A percentile compares a stretch with the other conserved stretches of the same genome.
Evolutionary conservation across 352 stramenopile species (phyloP).

Genomic region (Phytophthora citricola): DNA sequence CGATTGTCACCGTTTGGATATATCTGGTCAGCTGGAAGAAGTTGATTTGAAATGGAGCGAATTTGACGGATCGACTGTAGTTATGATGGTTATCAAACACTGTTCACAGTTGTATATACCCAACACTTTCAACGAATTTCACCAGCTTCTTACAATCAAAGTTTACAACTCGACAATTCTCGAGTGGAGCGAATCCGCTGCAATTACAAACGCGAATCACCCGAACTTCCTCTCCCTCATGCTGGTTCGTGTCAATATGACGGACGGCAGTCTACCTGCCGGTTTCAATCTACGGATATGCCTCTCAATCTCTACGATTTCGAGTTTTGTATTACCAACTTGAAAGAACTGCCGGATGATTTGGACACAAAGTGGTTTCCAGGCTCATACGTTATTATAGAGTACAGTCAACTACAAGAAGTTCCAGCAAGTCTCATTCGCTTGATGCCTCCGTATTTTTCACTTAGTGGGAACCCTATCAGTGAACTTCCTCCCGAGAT

Average conservation of each 20-base stretch:
- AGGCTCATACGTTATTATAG: conserved; percentile 21
- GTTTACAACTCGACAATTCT: conserved; percentile 41
- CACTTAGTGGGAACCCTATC: conserved; percentile 17
- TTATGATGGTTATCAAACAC: conserved; percentile 44
- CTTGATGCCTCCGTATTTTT: conserved; percentile 12
- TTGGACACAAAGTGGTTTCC: conserved; percentile 41
- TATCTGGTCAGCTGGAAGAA: conserved; percentile 19
- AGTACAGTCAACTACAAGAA: conserved; percentile 21
- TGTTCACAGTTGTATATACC: conserved; percentile 36
- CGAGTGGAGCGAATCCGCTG: conserved; percentile 36
- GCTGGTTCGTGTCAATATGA: conserved; percentile 47
- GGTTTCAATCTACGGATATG: conserved; percentile 42
- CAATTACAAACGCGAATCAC: conserved; percentile 32
- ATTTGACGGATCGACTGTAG: conserved; percentile 30
- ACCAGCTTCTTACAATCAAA: conserved; percentile 40
- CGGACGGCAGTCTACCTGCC: conserved; percentile 30
- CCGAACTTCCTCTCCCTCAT: conserved; percentile 35
- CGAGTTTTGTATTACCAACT: conserved; percentile 47
- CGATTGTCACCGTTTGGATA: conserved; percentile 26
- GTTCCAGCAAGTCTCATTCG: conserved; percentile 13
- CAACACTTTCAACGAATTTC: conserved; percentile 27
- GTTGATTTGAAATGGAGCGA: conserved; percentile 20
- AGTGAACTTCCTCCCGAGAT: conserved; percentile 21
- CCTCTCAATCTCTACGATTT: conserved; percentile 41
- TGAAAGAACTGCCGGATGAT: conserved; percentile 35